Conservation (phyloP, 2,329 filamentous ascomycete genomes). For the Stagonosporopsis chrysanthemi region DNA sequence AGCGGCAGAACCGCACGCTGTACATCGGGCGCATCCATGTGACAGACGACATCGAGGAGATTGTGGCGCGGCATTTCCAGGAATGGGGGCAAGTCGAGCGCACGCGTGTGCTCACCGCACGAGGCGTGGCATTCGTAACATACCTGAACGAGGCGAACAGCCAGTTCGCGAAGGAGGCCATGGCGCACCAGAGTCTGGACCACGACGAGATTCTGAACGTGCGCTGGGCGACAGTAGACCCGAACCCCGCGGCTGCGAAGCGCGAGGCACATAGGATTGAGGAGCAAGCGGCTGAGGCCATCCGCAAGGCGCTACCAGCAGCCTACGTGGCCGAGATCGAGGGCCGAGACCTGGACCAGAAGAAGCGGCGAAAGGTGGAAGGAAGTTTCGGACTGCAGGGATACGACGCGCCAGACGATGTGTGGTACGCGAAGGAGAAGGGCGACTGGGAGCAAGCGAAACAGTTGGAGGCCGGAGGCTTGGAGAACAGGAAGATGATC, state of each 20-base stretch:
- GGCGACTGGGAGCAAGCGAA: constrained; percentile 71
- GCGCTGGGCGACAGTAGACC: constrained; percentile 94
- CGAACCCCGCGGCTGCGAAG: constrained; percentile 93
- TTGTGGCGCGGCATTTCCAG: constrained; percentile 91
- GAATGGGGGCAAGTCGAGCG: constrained; percentile 96
- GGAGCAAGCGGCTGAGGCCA: constrained; percentile 94
- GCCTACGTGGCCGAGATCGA: constrained; percentile 95
- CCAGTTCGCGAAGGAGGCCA: constrained; percentile 73
- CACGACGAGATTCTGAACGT: constrained; percentile 94
- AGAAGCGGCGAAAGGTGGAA: constrained; percentile 88
- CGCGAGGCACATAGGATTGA: constrained; percentile 88
- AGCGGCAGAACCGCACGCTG: constrained; percentile 90
- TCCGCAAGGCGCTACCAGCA: constrained; percentile 83
- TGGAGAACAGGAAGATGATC: constrained; percentile 59
- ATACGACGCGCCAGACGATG: constrained; percentile 91
- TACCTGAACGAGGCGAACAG: constrained; percentile 77
- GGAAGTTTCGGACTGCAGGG: constrained; percentile 85
- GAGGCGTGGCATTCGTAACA: constrained; percentile 94
- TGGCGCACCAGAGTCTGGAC: constrained; percentile 93
- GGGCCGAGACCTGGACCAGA: constrained; percentile 83
- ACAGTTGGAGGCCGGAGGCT: constrained; percentile 64
- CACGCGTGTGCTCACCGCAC: constrained; percentile 82
- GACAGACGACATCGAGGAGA: constrained; percentile 94
- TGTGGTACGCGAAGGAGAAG: constrained; percentile 86
- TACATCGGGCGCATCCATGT: constrained; percentile 96